Evolutionary conservation across 176 grass and related monocot genomes (phyloP).

Genomic region (Guadua angustifolia): DNA sequence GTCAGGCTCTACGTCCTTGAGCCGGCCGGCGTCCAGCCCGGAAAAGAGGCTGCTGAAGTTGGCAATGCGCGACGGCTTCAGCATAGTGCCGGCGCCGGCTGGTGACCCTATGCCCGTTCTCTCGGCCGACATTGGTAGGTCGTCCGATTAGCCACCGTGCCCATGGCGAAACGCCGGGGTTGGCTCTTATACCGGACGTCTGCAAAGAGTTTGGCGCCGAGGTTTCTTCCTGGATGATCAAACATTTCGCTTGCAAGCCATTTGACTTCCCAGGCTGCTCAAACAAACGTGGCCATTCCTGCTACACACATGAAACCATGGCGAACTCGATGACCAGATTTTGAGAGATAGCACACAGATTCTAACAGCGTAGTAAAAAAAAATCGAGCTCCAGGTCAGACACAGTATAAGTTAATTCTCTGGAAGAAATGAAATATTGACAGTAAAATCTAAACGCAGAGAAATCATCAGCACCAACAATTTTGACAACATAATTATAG

Average conservation of each 20-base stretch:
- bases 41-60: background rate
- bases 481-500: background rate
- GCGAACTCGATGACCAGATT: background rate
- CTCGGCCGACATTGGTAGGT: background rate
- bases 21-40: background rate
- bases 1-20: constrained; percentile 36
- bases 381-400: background rate
- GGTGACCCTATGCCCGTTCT: background rate
- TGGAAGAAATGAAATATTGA: background rate
- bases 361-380: background rate
- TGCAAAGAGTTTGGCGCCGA: background rate
- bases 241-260: background rate
- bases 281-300: background rate
- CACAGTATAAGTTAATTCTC: background rate
- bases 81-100: background rate
- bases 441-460: background rate
- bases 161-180: background rate
- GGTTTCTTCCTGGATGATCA: background rate
- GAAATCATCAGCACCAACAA: background rate
- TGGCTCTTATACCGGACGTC: background rate
- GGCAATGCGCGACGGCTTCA: background rate
- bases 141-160: background rate
- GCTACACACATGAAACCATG: background rate
- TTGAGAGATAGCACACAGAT: background rate
- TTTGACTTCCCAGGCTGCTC: background rate